Base-by-base conservation (phyloP, 352 stramenopile genomes). In the Globisporangium perplexum region DNA sequence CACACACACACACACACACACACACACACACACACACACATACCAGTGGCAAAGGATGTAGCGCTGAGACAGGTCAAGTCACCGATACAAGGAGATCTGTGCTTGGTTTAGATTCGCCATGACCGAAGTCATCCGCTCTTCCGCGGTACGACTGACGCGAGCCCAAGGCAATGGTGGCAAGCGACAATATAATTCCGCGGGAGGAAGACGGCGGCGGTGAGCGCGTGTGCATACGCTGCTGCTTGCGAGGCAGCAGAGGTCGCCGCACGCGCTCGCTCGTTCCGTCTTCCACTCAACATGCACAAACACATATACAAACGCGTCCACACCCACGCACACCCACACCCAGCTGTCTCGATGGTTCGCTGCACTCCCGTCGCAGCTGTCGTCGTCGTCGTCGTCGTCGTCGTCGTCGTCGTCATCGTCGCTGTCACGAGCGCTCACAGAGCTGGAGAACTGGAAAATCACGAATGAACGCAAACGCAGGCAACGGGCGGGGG, bases 41-140 rank as follows among this genome's bases (percentile, higher is more conserved):
- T 10, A 8, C 1, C 6, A 2, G 3, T 41, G 10, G 39, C 39
- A 45, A 45, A n/a, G 39, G 26, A 41, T 51, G 26, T 51, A 69
- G 81, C 81, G 55, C 76, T 89, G 78, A 92, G 81, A 92, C 81
- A 92, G 81, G 81, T 92, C 81, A 92, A 90, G 78, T 55, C 62
- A 61, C 72, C 65, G 71, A 82, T 77, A 88, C 65, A 66, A 62
- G 48, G 41, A 41, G 71, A 78, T 86, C 67, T 55, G 59, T 55
- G 59, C 82, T 90, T 92, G 82, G 82, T 90, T 90, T 89, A 86
- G 73, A 90, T 71, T 90, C 59, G 82, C 82, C 68, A 74, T 78
- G 80, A 82, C 78, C 66, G 63, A 58, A 47, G 59, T 75, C 74
- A 83, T 74, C 68, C 56, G 51, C 50, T 92, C 75, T 92, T 69